These are phyloP conservation scores for Hypoxylon sp. DNA, from an alignment of 2,329 filamentous ascomycete species.

Conservation along the genomic window DNA sequence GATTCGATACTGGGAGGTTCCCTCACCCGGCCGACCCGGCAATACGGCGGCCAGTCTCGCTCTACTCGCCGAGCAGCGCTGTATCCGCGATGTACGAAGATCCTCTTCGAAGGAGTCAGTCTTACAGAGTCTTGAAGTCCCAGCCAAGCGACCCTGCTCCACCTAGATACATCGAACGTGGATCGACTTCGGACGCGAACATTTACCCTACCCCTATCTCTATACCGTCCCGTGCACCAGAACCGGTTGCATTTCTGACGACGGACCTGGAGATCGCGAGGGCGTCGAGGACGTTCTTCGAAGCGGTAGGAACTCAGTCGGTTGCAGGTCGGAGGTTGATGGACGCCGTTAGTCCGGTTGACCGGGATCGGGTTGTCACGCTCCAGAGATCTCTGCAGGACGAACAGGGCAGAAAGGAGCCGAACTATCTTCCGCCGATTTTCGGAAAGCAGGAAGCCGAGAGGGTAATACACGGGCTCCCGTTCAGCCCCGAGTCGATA, in stretches of 20 bases:
- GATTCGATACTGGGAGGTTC: slow-evolving; percentile 62
- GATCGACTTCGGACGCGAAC: slow-evolving; percentile 57
- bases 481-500: slow-evolving; percentile 62
- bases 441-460: slow-evolving; percentile 62
- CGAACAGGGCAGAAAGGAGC: slow-evolving; percentile 65
- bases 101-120: slow-evolving; percentile 54
- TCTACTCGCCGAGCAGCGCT: slow-evolving; percentile 57
- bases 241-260: slow-evolving; percentile 66
- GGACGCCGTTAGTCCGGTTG: slow-evolving; percentile 61
- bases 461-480: slow-evolving; percentile 61
- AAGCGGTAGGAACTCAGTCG: slow-evolving; percentile 59
- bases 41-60: slow-evolving; percentile 58
- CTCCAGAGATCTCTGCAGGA: slow-evolving; percentile 63
- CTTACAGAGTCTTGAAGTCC: slow-evolving; percentile 64
- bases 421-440: slow-evolving; percentile 71
- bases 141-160: slow-evolving; percentile 58
- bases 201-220: slow-evolving; percentile 56
- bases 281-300: slow-evolving; percentile 62
- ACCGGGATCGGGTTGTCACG: slow-evolving; percentile 60
- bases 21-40: slow-evolving; percentile 55
- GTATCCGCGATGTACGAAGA: slow-evolving; percentile 57
- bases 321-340: slow-evolving; percentile 59
- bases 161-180: slow-evolving; percentile 61
- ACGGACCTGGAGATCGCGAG: slow-evolving; percentile 66
- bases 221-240: slow-evolving; percentile 52